Evolutionary conservation across 306 rosid genomes (phyloP).

Genomic region (Cotoneaster glaucophyllus): DNA sequence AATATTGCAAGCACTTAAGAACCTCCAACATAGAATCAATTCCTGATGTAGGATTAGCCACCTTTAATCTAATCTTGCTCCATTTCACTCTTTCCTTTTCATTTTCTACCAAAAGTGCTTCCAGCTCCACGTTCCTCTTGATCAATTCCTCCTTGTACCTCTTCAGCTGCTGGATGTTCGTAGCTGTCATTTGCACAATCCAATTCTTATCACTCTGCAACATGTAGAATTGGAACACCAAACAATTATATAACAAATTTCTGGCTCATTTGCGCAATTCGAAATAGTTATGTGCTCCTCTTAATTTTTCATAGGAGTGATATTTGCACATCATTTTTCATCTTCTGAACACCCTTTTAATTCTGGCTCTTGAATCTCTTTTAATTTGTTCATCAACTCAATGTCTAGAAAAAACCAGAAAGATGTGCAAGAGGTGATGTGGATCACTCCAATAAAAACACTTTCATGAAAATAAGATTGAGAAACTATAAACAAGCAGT

Average conservation of each 20-base stretch:
- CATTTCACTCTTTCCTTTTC: neutral
- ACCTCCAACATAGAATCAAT: constrained; percentile 47
- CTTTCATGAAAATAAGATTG: neutral
- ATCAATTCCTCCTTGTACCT: constrained; percentile 33
- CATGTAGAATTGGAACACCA: neutral
- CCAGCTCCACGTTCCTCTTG: constrained; percentile 31
- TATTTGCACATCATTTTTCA: too few relatives aligned
- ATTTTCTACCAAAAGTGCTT: constrained; percentile 7
- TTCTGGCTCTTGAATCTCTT: too few relatives aligned
- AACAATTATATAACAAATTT: neutral
- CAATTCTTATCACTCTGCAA: constrained; percentile 62
- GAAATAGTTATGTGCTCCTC: neutral
- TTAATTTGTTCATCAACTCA: too few relatives aligned
- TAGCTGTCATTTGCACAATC: constrained; percentile 41
- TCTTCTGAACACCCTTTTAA: too few relatives aligned
- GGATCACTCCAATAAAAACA: too few relatives aligned
- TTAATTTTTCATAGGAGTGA: too few relatives aligned
- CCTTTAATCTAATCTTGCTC: constrained; percentile 24
- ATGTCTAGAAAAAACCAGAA: too few relatives aligned
- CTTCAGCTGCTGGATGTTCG: constrained; percentile 38
- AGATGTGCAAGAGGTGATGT: too few relatives aligned
- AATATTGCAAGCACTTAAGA: constrained; percentile 39
- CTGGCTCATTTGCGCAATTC: neutral
- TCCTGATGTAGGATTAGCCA: constrained; percentile 38
- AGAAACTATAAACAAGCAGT: neutral